A percentile compares a stretch with the other conserved stretches of the same genome.
These are phyloP conservation scores for Cyclostephanos tholiformis DNA, from an alignment of 108 stramenopile species.

Conservation along the genomic window DNA sequence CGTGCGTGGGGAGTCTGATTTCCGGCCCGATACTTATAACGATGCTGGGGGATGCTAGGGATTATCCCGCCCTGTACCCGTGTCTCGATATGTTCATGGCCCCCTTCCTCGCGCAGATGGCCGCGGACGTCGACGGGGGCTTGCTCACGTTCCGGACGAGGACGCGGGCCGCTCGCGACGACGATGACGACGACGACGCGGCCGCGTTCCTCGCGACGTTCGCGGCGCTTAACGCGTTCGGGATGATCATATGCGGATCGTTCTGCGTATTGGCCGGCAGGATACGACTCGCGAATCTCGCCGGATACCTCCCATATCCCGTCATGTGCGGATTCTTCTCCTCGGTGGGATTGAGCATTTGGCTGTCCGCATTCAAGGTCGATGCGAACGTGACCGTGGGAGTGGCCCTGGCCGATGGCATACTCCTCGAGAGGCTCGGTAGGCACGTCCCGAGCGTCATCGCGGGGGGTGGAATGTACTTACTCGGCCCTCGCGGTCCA, in stretches of 20 bases:
- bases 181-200: conserved; percentile 34
- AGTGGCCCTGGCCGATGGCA: conserved; percentile 45
- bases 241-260: conserved; percentile 50
- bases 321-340: conserved; percentile 84
- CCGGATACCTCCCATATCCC: conserved; percentile 63
- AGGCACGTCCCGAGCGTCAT: conserved; percentile 63
- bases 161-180: too few species aligned
- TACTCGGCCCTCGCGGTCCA: conserved; percentile 61
- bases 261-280: conserved; percentile 58
- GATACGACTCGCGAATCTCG: conserved; percentile 70
- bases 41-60: conserved; percentile 3
- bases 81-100: conserved; percentile 68
- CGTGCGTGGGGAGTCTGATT: conserved; percentile 27
- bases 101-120: conserved; percentile 70
- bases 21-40: conserved; percentile 25
- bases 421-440: conserved; percentile 20
- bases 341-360: conserved; percentile 66
- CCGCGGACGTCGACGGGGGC: conserved; percentile 54
- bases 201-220: conserved; percentile 63
- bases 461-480: conserved; percentile 54
- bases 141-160: conserved; percentile 25
- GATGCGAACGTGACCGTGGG: conserved; percentile 49
- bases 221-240: conserved; percentile 58
- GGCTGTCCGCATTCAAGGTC: conserved; percentile 67
- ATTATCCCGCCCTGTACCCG: conserved; percentile 49